Evolutionary conservation across 495 filamentous ascomycete genomes (phyloP).

Genomic region (Pyronema omphalodes): DNA sequence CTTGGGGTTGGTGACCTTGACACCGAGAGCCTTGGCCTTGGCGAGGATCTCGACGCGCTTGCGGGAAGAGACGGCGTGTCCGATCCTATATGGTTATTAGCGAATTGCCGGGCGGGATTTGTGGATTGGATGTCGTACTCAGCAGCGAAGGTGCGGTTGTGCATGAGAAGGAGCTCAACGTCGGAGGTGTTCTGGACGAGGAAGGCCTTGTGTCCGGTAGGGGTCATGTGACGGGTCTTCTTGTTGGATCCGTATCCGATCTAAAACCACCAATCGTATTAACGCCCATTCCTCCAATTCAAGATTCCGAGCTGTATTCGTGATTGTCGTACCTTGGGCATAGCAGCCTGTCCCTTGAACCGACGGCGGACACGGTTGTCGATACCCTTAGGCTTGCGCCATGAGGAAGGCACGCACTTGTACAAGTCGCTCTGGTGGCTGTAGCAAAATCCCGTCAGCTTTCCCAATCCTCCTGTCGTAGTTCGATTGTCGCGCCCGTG

Average conservation of each 20-base stretch:
- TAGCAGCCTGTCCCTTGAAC: conserved; percentile 84
- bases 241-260: conserved; percentile 97
- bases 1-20: conserved; percentile 99
- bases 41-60: conserved; percentile 95
- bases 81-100: conserved; percentile 45
- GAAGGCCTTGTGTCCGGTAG: conserved; percentile 98
- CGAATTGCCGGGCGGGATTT: too few species aligned
- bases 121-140: conserved; percentile 52
- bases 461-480: conserved; percentile 17
- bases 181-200: conserved; percentile 90
- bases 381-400: conserved; percentile 99
- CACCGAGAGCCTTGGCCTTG: conserved; percentile 87
- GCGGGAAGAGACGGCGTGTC: conserved; percentile 87
- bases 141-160: conserved; percentile 96
- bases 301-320: background rate
- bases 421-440: conserved; percentile 95
- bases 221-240: conserved; percentile 97
- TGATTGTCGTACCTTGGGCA: conserved; percentile 71
- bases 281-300: conserved; percentile 3
- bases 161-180: conserved; percentile 96
- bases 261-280: conserved; percentile 28
- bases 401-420: conserved; percentile 66
- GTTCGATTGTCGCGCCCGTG: conserved; percentile 6
- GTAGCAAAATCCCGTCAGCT: conserved; percentile 26
- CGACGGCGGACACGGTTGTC: conserved; percentile 59